phyloP scores from a whole-genome alignment of 1,139 yeast species.

The Sugiyamaella neomexicana region DNA sequence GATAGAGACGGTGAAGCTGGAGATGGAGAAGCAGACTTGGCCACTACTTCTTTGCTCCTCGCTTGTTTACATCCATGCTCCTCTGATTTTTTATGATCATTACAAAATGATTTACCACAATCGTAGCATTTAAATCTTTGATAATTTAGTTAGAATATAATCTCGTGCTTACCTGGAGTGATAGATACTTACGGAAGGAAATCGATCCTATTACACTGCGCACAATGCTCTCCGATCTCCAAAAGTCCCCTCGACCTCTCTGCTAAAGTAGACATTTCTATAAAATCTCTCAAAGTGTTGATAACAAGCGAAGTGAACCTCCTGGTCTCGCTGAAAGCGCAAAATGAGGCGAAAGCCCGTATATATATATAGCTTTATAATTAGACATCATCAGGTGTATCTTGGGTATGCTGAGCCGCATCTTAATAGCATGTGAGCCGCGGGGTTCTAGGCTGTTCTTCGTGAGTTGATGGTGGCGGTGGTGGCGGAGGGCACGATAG shows the following conservation, averaged over 20 bases:
- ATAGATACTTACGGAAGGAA: conserved; percentile 48
- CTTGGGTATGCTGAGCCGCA: conserved; percentile 1
- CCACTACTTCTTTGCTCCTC: neutral
- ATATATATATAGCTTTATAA: neutral
- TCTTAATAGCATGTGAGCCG: neutral
- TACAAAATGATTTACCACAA: conserved; percentile 51
- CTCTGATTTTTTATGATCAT: conserved; percentile 51
- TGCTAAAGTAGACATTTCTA: conserved; percentile 21
- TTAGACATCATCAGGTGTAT: neutral
- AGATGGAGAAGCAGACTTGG: conserved; percentile 7
- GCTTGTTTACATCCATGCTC: conserved; percentile 45
- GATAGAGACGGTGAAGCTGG: neutral
- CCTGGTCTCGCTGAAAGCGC: too few relatives aligned
- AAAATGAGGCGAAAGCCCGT: neutral
- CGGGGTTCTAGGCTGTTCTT: neutral
- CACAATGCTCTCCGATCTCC: conserved; percentile 58
- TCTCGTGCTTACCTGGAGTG: neutral
- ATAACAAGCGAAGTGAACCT: neutral
- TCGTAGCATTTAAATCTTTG: conserved; percentile 49
- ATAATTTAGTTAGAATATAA: neutral
- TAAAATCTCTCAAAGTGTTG: neutral
- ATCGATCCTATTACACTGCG: conserved; percentile 51
- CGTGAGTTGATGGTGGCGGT: neutral
- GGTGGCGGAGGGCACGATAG: too few relatives aligned
- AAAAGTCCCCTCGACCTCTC: conserved; percentile 44